Base-by-base conservation (phyloP, 73 alveolate genomes). In the Paramecium bursaria region DNA sequence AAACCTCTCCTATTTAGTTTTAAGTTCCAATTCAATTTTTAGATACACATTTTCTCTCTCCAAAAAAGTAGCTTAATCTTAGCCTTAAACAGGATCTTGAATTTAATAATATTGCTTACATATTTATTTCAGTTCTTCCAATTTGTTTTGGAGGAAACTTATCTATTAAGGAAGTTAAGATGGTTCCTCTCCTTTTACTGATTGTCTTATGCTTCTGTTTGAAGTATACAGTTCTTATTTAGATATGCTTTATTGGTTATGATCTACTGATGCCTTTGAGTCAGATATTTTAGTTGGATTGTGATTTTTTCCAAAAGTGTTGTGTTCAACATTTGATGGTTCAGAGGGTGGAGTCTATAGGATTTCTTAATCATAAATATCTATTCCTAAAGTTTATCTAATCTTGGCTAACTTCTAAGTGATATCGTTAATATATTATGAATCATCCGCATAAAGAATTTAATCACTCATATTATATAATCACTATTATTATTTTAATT, bases 31-130 rank as follows among this genome's bases (percentile, higher is more conserved):
- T 57, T 57, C 76, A 0, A 57, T 57, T 30, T 57, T 57, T 13
- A 57, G 29, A 57, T 57, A 57, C 2, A 29, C 76, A 27, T 57
- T 57, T n/a, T 57, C 76, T 57, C 76, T 57, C 27, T 57, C 76
- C 2, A 57, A 44, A 57, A 57, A 57, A 3, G 50, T 57, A 11
- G 76, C 76, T 29, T 57, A 29, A 57, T 57, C 76, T n/a, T n/a
- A n/a, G 0, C 76, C 76, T 57, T 57, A 11, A n/a, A 14, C 0
- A 1, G 76, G 76, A 29, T 57, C 76, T 57, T 29, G n/a, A 29
- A 29, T 25, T n/a, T 13, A 57, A 11, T 27, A 0, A n/a, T 3
- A 57, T 11, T 25, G 26, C 17, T n/a, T 57, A 57, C 76, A 57
- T 11, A 57, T 57, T 57, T 57, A 57, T 57, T 57, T 57, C 2